Evolutionary conservation across 2,329 filamentous ascomycete species (phyloP).

Genomic region (Colletotrichum euphorbiae): DNA sequence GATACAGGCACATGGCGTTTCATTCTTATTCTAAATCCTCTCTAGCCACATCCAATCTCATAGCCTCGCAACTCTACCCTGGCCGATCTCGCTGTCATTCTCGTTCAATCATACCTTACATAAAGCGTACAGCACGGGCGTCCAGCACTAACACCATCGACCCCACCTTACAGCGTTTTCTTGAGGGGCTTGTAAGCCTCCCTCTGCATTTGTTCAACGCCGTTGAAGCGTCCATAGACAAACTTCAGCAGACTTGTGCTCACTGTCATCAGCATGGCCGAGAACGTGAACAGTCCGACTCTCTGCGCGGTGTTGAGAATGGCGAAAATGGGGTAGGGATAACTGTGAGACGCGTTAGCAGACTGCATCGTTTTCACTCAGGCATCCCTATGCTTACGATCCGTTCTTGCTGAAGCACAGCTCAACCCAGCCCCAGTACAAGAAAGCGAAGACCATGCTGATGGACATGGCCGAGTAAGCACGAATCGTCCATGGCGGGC

Average conservation of each 20-base stretch:
- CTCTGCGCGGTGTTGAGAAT: constrained; percentile 75
- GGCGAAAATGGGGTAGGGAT: constrained; percentile 88
- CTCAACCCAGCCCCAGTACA: constrained; percentile 84
- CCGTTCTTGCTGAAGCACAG: constrained; percentile 76
- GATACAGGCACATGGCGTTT: constrained; percentile 14
- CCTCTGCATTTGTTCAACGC: constrained; percentile 56
- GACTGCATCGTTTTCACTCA: constrained; percentile 42
- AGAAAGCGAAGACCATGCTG: constrained; percentile 69
- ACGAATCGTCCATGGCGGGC: constrained; percentile 77
- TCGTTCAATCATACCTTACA: not conserved
- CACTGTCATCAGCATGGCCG: constrained; percentile 77
- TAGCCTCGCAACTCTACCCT: not conserved
- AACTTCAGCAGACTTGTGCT: constrained; percentile 77
- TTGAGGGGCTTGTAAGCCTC: constrained; percentile 50
- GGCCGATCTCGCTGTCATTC: constrained; percentile 19
- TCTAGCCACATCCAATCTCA: constrained; percentile 14
- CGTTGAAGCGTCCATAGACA: constrained; percentile 76
- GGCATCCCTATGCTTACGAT: constrained; percentile 57
- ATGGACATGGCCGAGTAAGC: constrained; percentile 69
- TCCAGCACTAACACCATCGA: not conserved
- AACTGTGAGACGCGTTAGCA: constrained; percentile 59
- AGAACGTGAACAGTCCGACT: constrained; percentile 74
- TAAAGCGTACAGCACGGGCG: not conserved
- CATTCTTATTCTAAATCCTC: constrained; percentile 9
- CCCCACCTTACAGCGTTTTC: constrained; percentile 39